Evolutionary conservation across 192 early-diverging fungal genomes (phyloP), one percentile per base, ranked within the genome.

Genomic region (Coemansia sp.): DNA sequence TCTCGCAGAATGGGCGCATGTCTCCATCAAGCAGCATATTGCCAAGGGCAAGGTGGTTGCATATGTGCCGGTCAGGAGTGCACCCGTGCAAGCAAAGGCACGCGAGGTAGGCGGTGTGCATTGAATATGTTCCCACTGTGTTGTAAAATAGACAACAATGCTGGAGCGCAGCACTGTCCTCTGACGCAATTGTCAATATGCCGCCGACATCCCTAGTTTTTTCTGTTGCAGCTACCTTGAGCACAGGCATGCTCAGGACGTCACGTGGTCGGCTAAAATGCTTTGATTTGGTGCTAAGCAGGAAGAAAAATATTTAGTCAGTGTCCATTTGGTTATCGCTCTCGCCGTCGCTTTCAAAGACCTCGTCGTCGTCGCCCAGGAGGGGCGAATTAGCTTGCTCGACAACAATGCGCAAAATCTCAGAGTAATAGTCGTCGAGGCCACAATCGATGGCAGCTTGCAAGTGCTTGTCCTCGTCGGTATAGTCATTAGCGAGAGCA

Each of bases 321-420:
- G 70, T 66, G 40, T 72, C 70, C 70, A 72, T 72, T 26, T 56
- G 38, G n/a, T 60, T 53, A 35, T 76, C 67, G 11, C 70, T 59
- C 5, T 58, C 66, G 37, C 63, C 31, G 42, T 66, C 48, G 26
- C 56, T 26, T 21, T 6, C 62, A 45, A 67, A n/a, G 10, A 31
- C 11, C 8, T 64, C 35, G 18, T 23, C 21, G 18, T 23, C 21
- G 24, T 23, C 23, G 46, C 36, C n/a, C 11, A 33, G 34, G 6
- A 24, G 9, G 24, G 48, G 35, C 20, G 9, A 24, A 31, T 24
- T 34, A 21, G 31, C 14, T 34, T 60, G 40, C 18, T 74, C 71
- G 9, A 40, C 59, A 21, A 79, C 71, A 9, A 69, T 74, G 28
- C 69, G 71, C 61, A 74, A 10, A 6, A 73, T 61, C 69, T 80